Percentiles rank a stretch among this genome's conserved stretches.
These are phyloP conservation scores for Gossypium gossypioides DNA, from an alignment of 441 rosid genomes.

Conservation along the genomic window DNA sequence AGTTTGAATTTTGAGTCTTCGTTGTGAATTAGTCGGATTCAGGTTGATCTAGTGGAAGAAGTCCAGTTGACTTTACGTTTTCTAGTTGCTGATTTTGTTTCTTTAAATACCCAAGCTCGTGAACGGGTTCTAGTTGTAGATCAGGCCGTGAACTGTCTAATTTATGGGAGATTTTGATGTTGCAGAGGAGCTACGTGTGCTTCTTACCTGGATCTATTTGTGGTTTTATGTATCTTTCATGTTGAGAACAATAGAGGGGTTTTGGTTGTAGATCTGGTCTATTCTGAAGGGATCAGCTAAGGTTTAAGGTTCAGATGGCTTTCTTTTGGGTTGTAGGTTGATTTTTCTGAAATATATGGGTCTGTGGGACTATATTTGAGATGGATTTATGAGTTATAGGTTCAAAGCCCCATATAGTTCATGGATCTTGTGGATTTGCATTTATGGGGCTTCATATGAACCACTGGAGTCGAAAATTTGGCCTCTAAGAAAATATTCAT, in stretches of 20 bases:
- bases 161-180: neutral
- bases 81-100: neutral
- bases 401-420: neutral
- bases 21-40: neutral
- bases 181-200: neutral
- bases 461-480: constrained; percentile 2
- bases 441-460: neutral
- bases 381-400: neutral
- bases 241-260: neutral
- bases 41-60: neutral
- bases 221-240: neutral
- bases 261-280: constrained; percentile 10
- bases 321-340: neutral
- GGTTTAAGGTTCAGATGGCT: neutral
- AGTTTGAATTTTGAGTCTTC: neutral
- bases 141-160: neutral
- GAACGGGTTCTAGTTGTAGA: neutral
- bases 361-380: neutral
- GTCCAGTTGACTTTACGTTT: neutral
- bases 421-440: neutral
- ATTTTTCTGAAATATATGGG: neutral
- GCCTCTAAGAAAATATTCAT: too few relatives aligned
- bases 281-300: neutral
- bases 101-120: neutral
- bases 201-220: neutral